A percentile compares a stretch with the other conserved stretches of the same genome.
Evolutionary conservation across 2,329 filamentous ascomycete genomes (phyloP).

Genomic region (Arachnomyces sp.): DNA sequence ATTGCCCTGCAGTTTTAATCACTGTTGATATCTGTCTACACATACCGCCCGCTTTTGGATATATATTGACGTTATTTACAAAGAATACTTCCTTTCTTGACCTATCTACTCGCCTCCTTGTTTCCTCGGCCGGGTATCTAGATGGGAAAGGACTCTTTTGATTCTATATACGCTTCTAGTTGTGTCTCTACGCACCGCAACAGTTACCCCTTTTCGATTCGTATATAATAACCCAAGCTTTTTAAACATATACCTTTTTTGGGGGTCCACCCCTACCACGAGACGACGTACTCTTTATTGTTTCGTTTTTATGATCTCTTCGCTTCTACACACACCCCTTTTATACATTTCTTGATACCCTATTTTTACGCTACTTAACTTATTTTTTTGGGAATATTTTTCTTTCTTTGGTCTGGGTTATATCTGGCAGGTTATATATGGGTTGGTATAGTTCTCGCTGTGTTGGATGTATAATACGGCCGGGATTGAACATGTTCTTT

Average conservation of each 20-base stretch:
- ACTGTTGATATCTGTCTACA: conserved; percentile 10
- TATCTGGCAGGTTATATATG: conserved; percentile 1
- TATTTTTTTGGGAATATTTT: neutral
- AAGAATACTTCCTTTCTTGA: conserved; percentile 18
- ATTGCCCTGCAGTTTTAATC: conserved; percentile 11
- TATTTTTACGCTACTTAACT: neutral
- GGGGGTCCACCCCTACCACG: no score
- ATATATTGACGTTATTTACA: conserved; percentile 17
- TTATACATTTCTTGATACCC: conserved; percentile 4
- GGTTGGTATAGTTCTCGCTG: neutral
- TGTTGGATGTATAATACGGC: neutral
- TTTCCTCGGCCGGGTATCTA: neutral
- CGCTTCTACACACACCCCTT: neutral
- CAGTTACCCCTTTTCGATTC: no score
- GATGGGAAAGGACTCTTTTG: no score
- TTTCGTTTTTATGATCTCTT: no score
- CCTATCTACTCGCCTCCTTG: neutral
- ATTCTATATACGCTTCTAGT: no score
- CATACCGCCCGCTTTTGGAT: no score
- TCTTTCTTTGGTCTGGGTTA: neutral
- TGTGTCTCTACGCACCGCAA: no score
- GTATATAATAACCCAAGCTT: no score
- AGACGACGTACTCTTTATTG: no score
- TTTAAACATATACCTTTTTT: no score
- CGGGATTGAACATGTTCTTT: no score